Evolutionary conservation across 192 early-diverging fungal genomes (phyloP).

Genomic region (Tieghemiomyces parasiticus): DNA sequence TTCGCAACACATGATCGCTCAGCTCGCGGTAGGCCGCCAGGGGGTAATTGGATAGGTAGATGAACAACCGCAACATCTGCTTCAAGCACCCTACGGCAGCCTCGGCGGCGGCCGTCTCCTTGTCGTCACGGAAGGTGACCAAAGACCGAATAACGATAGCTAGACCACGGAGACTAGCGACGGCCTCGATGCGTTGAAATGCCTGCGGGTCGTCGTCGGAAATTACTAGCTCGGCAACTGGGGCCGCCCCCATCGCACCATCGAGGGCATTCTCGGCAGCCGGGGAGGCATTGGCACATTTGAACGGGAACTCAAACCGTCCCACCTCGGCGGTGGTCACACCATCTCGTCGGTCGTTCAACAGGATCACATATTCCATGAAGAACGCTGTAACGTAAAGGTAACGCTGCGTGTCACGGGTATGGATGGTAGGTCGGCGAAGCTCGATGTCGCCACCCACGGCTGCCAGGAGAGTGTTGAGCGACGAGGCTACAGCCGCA

Average conservation of each 20-base stretch:
- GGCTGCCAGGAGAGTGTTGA: conserved; percentile 22
- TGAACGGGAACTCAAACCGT: no score
- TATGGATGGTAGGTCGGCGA: conserved; percentile 14
- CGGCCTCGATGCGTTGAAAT: background rate
- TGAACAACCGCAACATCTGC: background rate
- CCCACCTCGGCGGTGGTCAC: no score
- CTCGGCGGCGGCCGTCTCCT: background rate
- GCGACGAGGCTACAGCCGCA: conserved; percentile 25
- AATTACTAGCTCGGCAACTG: no score
- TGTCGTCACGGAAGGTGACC: conserved; percentile 1
- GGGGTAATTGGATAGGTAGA: conserved; percentile 1
- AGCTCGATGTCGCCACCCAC: conserved; percentile 22
- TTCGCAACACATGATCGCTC: background rate
- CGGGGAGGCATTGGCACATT: no score
- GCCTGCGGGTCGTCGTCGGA: background rate
- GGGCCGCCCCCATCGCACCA: no score
- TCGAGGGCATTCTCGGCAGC: no score
- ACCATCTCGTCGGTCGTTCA: background rate
- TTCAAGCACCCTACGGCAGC: background rate
- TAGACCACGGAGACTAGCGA: background rate
- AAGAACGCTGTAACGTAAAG: conserved; percentile 26
- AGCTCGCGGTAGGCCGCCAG: background rate
- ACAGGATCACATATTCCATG: conserved; percentile 14
- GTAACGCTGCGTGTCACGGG: conserved; percentile 14
- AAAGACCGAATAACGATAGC: background rate